Evolutionary conservation across 2,329 filamentous ascomycete genomes (phyloP), one percentile per base, ranked within the genome.

Genomic region (Sclerotiophoma versabilis): DNA sequence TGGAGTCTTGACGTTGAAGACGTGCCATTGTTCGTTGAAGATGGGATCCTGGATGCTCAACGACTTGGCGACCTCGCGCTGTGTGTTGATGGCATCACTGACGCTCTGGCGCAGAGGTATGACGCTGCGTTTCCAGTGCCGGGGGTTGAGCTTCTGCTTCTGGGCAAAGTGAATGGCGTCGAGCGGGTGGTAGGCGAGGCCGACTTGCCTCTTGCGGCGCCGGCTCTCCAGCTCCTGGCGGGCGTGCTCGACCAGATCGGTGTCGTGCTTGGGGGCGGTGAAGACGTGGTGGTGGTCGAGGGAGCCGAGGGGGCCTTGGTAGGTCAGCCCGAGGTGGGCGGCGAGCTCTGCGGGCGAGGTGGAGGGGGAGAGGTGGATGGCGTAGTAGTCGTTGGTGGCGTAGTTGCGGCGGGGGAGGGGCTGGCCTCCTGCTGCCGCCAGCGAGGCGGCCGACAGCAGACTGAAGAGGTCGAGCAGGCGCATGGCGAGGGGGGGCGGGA

Each of bases 21-120:
- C 80, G 81, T 99, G 95, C 95, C 95, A 99, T 76, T 99, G 95
- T 51, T 96, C 89, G 34, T 84, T 81, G 76, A 98, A 99, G 46
- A 96, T 96, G 15, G 95, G 95, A 69, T 99, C 95, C 26, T 80
- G 75, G 60, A 99, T 98, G 12, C 81, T 80, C n/a, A 99, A 81
- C 2, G 81, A 79, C 44, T 81, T 75, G 62, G 71, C 71, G 20
- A 72, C 82, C 79, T 71, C 62, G 2, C 65, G 63, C 59, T 72
- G 73, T 56, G 59, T 32, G 34, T 82, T 74, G 20, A 88, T 77
- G 3, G 85, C 84, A 25, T 78, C 70, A 36, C 75, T 68, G 36
- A 69, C 71, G 25, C 63, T 61, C 5, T 55, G 53, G 42, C 60
- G 32, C 9, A 44, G 54, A 10, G 77, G 76, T 22, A 77, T 70